Evolutionary conservation across 495 filamentous ascomycete species (phyloP).

Genomic region (Trichoderma erinaceum): DNA sequence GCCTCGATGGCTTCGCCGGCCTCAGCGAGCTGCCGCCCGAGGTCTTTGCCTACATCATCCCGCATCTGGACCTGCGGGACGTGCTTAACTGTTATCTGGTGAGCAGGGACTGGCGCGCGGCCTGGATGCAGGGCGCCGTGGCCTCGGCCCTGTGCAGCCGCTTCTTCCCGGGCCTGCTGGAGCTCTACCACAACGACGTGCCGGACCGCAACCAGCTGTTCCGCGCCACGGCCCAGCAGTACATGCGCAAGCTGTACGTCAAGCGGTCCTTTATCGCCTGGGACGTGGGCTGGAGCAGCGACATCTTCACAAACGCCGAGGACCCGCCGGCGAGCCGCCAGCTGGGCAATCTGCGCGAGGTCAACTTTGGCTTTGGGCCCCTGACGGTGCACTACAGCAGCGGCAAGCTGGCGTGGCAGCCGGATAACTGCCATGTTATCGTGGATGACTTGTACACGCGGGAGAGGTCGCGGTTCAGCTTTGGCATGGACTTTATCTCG

Average conservation of each 20-base stretch:
- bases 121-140: slow-evolving; percentile 2
- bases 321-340: background rate
- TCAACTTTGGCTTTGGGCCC: slow-evolving; percentile 1
- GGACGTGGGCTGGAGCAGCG: slow-evolving; percentile 10
- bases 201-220: slow-evolving; percentile 5
- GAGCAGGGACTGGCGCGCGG: background rate
- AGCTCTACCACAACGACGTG: slow-evolving; percentile 1
- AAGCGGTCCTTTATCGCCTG: slow-evolving; percentile 5
- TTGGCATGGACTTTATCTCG: background rate
- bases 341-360: background rate
- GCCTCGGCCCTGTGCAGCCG: background rate
- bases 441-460: slow-evolving; percentile 1
- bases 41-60: slow-evolving; percentile 3
- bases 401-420: slow-evolving; percentile 10
- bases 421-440: background rate
- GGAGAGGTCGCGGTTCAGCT: slow-evolving; percentile 3
- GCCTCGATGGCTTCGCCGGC: background rate
- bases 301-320: background rate
- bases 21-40: slow-evolving; percentile 4
- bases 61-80: background rate
- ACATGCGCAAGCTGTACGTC: background rate
- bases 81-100: slow-evolving; percentile 2
- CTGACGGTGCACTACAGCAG: background rate
- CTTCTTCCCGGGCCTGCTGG: slow-evolving; percentile 11
- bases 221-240: background rate